Evolutionary conservation across 208 protist species (phyloP), one percentile per base, ranked within the genome.

Genomic region (Trypanosoma melophagium): DNA sequence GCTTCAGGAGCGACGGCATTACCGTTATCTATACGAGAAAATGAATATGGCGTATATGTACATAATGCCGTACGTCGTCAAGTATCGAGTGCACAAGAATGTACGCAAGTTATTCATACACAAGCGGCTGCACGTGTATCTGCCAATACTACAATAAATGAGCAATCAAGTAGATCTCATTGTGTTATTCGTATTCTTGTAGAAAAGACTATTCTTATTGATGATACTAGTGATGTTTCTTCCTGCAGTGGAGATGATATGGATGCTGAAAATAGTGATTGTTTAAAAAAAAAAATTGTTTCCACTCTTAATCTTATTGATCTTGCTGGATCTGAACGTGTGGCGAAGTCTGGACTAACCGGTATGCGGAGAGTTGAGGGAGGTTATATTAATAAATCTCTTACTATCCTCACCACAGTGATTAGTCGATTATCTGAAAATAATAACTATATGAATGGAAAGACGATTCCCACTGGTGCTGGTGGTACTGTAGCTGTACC

Each of bases 301-400:
- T 79, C 81, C 1, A 81, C 77, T 17, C 74, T 98, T 54, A 98
- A 98, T 70, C 69, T 99, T 31, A 97, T 99, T 12, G 97, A 99
- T 86, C 55, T 92, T 14, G 93, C 96, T 2, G 89, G 93, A 3
- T 98, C 97, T 5, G 74, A 96, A 63, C 87, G 93, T 2, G 82
- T 98, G 21, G 81, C 93, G 25, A 98, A 99, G 74, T 98, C 97
- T 0, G 82, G 85, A 0, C 87, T 93, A 0, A 89, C 89, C 12
- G 97, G 97, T 7, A 24, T 90, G 44, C 92, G 93, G n/a, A 88
- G 97, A 71, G 80, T 94, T 21, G 98, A 99, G 73, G 97, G 96
- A 16, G 86, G 81, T 0, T 83, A 98, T 66, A 96, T 96, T 77
- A 94, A 94, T 66, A 92, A 93, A 54, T 93, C 86, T 2, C 81